A percentile compares a stretch with the other conserved stretches of the same genome.
Evolutionary conservation across 1,139 yeast species (phyloP).

Genomic region (Suhomyces coccinellae): DNA sequence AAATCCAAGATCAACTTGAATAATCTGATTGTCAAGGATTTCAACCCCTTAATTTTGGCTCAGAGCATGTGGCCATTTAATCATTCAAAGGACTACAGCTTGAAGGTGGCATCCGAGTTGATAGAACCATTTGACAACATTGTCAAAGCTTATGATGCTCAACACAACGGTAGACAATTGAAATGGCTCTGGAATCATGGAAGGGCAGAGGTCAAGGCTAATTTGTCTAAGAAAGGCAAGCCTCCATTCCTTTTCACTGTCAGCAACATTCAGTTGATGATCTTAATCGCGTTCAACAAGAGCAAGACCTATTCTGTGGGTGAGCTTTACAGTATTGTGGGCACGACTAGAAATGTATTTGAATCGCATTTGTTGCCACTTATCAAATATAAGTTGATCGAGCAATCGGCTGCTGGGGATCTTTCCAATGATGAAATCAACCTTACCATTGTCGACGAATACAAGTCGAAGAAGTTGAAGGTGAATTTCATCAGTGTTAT

Average conservation of each 20-base stretch:
- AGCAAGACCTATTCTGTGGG: constrained; percentile 57
- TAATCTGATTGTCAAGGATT: constrained; percentile 51
- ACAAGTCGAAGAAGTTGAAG: constrained; percentile 79
- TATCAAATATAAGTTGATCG: constrained; percentile 72
- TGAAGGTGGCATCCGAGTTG: constrained; percentile 54
- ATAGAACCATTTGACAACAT: constrained; percentile 65
- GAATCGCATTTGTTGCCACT: constrained; percentile 78
- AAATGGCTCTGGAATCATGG: constrained; percentile 97
- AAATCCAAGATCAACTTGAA: constrained; percentile 58
- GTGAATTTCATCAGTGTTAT: constrained; percentile 85
- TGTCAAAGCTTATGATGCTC: constrained; percentile 64
- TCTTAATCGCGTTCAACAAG: constrained; percentile 76
- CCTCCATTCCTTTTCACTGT: constrained; percentile 83
- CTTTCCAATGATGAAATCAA: constrained; percentile 54
- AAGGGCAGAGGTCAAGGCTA: constrained; percentile 90
- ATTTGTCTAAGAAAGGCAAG: constrained; percentile 76
- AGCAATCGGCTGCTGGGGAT: constrained; percentile 60
- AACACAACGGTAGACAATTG: constrained; percentile 85
- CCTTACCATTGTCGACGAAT: constrained; percentile 75
- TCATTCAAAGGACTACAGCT: constrained; percentile 43
- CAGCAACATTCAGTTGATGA: constrained; percentile 83
- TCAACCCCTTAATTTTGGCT: constrained; percentile 78
- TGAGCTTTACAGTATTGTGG: constrained; percentile 67
- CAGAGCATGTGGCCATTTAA: constrained; percentile 88
- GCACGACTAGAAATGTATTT: constrained; percentile 62